These are phyloP conservation scores for Plicaturopsis crispa DNA, from an alignment of 768 basidiomycete species.

Conservation along the genomic window DNA sequence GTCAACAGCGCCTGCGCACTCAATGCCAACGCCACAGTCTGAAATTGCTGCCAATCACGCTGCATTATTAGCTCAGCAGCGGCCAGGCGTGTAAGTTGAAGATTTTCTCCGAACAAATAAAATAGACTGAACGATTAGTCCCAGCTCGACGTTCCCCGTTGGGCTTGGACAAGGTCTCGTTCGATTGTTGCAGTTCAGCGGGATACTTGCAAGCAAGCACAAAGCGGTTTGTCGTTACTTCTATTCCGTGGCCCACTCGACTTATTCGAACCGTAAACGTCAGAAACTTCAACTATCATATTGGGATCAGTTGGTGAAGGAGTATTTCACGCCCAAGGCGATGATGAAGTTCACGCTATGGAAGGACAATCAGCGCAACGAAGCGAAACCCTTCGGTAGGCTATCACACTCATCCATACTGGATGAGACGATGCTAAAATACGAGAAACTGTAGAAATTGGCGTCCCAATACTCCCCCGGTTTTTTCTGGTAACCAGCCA, in stretches of 20 bases:
- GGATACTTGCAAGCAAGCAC: conserved; percentile 48
- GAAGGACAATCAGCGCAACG: conserved; percentile 74
- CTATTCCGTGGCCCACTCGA: conserved; percentile 16
- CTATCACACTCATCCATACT: conserved; percentile 3
- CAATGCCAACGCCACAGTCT: too few relatives aligned
- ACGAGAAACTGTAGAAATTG: conserved; percentile 49
- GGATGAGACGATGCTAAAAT: not conserved
- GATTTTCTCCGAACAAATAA: too few relatives aligned
- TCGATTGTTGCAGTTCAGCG: conserved; percentile 66
- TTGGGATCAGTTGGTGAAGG: conserved; percentile 59
- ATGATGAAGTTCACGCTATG: conserved; percentile 78
- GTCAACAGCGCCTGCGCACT: conserved; percentile 10
- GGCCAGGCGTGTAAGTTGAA: too few relatives aligned
- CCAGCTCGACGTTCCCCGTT: conserved; percentile 19
- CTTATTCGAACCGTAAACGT: not conserved
- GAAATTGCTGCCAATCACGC: too few relatives aligned
- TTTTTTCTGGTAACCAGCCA: conserved; percentile 83
- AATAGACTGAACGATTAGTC: too few relatives aligned
- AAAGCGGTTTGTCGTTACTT: too few relatives aligned
- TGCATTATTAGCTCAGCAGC: too few relatives aligned
- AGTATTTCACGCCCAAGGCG: conserved; percentile 67
- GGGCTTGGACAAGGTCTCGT: conserved; percentile 58
- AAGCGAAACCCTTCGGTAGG: conserved; percentile 82
- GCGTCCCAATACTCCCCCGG: conserved; percentile 69
- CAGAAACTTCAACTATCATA: conserved; percentile 59